Base-by-base conservation (phyloP, 192 early-diverging fungal genomes). In the Irineochytrium annulatum region DNA sequence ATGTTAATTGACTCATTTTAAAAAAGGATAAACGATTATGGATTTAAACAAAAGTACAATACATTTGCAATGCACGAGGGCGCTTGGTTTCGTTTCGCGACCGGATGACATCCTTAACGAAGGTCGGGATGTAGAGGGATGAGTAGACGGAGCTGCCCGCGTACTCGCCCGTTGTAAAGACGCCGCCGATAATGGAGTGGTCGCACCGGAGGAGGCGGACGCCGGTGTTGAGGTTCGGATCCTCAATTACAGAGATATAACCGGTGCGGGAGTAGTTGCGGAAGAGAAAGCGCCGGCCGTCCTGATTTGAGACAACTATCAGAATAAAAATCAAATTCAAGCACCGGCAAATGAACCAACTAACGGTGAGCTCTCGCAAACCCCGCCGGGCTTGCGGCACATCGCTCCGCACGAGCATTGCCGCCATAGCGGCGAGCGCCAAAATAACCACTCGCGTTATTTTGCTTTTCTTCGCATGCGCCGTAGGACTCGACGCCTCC, bases 131-230 rank as follows among this genome's bases (percentile, higher is more conserved):
- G 72, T 95, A 91, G 59, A 95, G 93, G 1, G 79, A 68, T 26
- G 80, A 83, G 78, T 90, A 96, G 11, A 90, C 80, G 0, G 88
- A 89, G 49, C 90, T 89, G 2, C 67, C 63, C 30, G 53, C 22
- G 3, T 85, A 81, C 3, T 73, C 51, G 19, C 60, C 65, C n/a
- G n/a, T 34, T 20, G 73, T 69, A 77, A 84, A 93, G 32, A 81
- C 71, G n/a, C 91, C 92, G 28, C 94, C 94, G 33, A 96, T 78
- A 35, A 96, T 69, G 30, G 91, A 91, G 63, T 96, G 89, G 26
- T 93, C 92, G 63, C 85, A 85, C 59, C 92, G 88, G 74, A 96
- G 73, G 26, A 93, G 43, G 2, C 86, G 82, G 35, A 91, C 70
- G 28, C 78, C 72, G 33, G 69, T 73, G 54, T 85, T 73, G 41